phyloP scores from a whole-genome alignment of 768 basidiomycete genomes.

The Mycena olivaceomarginata region DNA sequence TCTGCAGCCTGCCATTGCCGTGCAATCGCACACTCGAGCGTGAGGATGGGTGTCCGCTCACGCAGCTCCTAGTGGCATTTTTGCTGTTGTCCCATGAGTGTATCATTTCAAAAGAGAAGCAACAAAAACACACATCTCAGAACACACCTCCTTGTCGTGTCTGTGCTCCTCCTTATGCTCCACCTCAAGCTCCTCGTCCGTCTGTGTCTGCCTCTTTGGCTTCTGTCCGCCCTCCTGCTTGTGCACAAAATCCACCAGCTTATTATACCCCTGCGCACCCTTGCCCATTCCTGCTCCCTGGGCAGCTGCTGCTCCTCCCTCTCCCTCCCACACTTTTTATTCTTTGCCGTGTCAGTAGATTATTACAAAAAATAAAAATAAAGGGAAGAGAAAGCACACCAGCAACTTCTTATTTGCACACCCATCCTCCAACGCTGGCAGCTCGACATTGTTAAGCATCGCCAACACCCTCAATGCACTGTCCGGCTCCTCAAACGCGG shows the following conservation, averaged over 20 bases:
- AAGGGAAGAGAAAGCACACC: conserved; percentile 79
- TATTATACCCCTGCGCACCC: conserved; percentile 85
- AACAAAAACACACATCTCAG: conserved; percentile 80
- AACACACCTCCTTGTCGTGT: conserved; percentile 89
- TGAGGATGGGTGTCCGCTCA: conserved; percentile 87
- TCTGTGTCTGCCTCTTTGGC: conserved; percentile 69
- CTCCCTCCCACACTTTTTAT: conserved; percentile 69
- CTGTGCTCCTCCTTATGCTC: conserved; percentile 85
- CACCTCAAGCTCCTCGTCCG: conserved; percentile 92
- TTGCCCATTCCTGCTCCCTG: conserved; percentile 75
- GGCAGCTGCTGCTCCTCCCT: no score
- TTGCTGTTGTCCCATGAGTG: conserved; percentile 69
- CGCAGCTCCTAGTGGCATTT: conserved; percentile 96
- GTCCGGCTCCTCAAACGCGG: conserved; percentile 95
- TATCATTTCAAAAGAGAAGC: not conserved
- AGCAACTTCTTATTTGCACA: conserved; percentile 66
- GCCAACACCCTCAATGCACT: conserved; percentile 85
- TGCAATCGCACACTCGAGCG: conserved; percentile 84
- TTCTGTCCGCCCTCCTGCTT: conserved; percentile 70
- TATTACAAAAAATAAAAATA: conserved; percentile 62
- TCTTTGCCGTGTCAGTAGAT: conserved; percentile 44
- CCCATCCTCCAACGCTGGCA: conserved; percentile 71
- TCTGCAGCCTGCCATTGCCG: conserved; percentile 84
- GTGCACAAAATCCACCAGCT: conserved; percentile 90
- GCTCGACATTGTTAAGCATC: conserved; percentile 68